These are phyloP conservation scores for Pyrenopolyporus hunteri DNA, from an alignment of 495 filamentous ascomycete genomes.

Conservation along the genomic window DNA sequence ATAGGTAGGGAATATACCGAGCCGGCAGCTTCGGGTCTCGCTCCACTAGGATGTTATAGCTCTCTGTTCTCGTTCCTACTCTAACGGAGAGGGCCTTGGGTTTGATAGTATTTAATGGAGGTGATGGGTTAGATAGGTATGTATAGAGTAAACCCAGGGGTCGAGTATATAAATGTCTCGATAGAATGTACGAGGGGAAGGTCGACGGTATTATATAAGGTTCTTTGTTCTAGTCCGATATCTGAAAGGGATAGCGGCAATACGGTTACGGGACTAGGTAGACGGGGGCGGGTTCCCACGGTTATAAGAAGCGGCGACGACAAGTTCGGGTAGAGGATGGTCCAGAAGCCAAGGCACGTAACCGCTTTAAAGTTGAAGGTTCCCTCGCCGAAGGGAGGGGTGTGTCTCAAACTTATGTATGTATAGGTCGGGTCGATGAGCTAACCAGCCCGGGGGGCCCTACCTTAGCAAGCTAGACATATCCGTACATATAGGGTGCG, in stretches of 20 bases:
- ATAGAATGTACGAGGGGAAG: background rate
- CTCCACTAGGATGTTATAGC: slow-evolving; percentile 1
- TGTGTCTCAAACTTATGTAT: slow-evolving; percentile 28
- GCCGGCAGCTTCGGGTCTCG: background rate
- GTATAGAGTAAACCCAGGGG: background rate
- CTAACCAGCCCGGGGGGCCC: slow-evolving; percentile 12
- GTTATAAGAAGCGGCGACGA: slow-evolving; percentile 32
- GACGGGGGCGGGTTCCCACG: slow-evolving; percentile 24
- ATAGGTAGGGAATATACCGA: no score
- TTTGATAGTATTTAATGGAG: background rate
- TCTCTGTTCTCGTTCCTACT: background rate
- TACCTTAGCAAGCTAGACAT: no score
- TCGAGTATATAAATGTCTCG: background rate
- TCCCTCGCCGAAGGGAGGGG: slow-evolving; percentile 21
- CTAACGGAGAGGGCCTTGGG: background rate
- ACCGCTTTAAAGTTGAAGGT: slow-evolving; percentile 20
- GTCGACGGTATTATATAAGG: slow-evolving; percentile 19
- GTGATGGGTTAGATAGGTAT: background rate
- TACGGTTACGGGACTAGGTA: slow-evolving; percentile 11
- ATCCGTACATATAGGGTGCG: slow-evolving; percentile 8
- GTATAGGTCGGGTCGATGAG: no score
- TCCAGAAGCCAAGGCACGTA: slow-evolving; percentile 20
- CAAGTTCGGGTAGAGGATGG: slow-evolving; percentile 26
- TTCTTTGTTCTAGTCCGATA: slow-evolving; percentile 14
- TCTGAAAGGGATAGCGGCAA: slow-evolving; percentile 11